Base-by-base conservation (phyloP, 2,329 filamentous ascomycete genomes). In the Rhexocercosporidium sp. region DNA sequence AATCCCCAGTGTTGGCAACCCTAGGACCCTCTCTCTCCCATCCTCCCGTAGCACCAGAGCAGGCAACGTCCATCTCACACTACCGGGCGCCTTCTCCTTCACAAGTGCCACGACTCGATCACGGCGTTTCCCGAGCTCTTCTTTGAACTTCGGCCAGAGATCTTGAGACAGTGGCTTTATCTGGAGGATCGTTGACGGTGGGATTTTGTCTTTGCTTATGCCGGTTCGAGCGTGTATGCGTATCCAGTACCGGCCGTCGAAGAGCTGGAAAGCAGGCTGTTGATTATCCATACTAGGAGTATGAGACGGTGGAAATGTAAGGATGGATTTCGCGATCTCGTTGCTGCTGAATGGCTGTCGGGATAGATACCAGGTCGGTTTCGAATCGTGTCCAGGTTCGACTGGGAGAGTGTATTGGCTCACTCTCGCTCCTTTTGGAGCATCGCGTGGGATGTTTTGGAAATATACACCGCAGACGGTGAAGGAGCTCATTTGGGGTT, bases 181-280 rank as follows among this genome's bases (percentile, higher is more conserved):
- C 1, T 22, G 34, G 11, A 75, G 20, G 3, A 61, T 56, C 16
- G 25, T 18, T 53, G 27, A 41, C 27, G 22, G 14, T 29, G 29
- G 18, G 20, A 34, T 34, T 12, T 44, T 9, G 25, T 53, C 0
- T 20, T 31, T 5, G 11, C 12, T 11, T 7, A 3, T 5, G 25
- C 27, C 18, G 11, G 62, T 44, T 11, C 27, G 53, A 54, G 72
- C 75, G 56, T 66, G 46, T 16, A 88, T 64, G 18, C 82, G 80
- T 18, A 90, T 77, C 88, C 88, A 91, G 77, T 84, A 90, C 1
- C 88, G 85, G 0, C 86, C 85, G 75, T 91, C 88, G 79, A 83
- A 91, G 3, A 63, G 69, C 4, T 54, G 60, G 75, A 76, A 78
- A 2, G 71, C 57, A 46, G 69, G 65, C 68, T 72, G 70, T 11